Evolutionary conservation across 164 flowering plant genomes (phyloP).

Genomic region (Amborella trichopoda): DNA sequence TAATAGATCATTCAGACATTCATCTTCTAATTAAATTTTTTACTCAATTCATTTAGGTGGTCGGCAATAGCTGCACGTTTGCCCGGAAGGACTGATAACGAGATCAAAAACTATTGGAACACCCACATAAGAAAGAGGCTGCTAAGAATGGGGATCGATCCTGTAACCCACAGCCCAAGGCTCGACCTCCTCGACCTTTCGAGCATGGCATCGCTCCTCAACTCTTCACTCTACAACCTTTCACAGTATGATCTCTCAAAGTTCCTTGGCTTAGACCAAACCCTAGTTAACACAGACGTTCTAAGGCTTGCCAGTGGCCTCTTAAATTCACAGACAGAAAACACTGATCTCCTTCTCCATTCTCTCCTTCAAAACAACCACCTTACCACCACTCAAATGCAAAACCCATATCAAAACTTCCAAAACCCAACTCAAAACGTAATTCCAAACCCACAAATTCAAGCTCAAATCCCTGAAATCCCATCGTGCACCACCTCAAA

Average conservation of each 20-base stretch:
- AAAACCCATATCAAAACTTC: constrained; percentile 12
- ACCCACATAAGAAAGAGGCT: constrained; percentile 88
- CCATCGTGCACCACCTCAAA: constrained; percentile 15
- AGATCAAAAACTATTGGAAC: constrained; percentile 98
- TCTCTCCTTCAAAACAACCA: constrained; percentile 18
- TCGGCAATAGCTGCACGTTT: too few relatives aligned
- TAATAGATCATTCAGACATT: too few relatives aligned
- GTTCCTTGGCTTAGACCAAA: constrained; percentile 37
- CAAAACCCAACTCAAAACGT: too few relatives aligned
- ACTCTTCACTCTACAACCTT: constrained; percentile 32
- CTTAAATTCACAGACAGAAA: constrained; percentile 23
- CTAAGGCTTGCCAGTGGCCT: constrained; percentile 43
- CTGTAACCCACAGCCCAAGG: constrained; percentile 76
- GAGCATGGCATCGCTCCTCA: constrained; percentile 21
- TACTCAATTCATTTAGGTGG: too few relatives aligned
- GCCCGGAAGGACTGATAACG: too few relatives aligned
- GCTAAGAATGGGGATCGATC: constrained; percentile 85
- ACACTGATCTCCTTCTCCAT: constrained; percentile 17
- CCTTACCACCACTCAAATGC: constrained; percentile 12
- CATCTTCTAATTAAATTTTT: too few relatives aligned
- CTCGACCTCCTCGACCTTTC: constrained; percentile 75
- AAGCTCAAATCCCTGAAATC: constrained; percentile 12
- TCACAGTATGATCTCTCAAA: constrained; percentile 38
- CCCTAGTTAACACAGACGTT: constrained; percentile 44
- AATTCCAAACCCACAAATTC: constrained; percentile 16